These are phyloP conservation scores for Diaporthe velutina DNA, from an alignment of 2,329 filamentous ascomycete genomes.

Conservation along the genomic window DNA sequence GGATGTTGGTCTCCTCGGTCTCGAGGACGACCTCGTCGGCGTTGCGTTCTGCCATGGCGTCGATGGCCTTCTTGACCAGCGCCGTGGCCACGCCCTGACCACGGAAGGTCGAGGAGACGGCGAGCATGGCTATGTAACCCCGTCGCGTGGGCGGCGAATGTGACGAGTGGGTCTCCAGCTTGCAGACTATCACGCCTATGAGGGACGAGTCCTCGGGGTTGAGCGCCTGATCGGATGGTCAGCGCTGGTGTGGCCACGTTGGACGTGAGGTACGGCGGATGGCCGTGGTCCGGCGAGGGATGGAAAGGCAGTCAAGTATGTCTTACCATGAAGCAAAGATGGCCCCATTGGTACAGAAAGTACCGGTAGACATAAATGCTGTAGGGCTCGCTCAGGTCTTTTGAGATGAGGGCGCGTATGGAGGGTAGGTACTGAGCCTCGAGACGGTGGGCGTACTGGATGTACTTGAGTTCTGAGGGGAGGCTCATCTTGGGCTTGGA, in stretches of 20 bases:
- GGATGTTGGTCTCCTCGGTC: conserved; percentile 92
- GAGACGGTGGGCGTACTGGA: conserved; percentile 72
- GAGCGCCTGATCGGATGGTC: conserved; percentile 60
- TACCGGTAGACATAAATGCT: conserved; percentile 99
- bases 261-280: conserved; percentile 31
- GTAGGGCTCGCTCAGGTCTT: conserved; percentile 96
- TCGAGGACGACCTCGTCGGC: conserved; percentile 97
- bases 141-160: conserved; percentile 81
- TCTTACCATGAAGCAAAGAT: conserved; percentile 92
- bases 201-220: conserved; percentile 73
- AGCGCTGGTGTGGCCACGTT: not conserved
- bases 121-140: conserved; percentile 98
- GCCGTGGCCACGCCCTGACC: conserved; percentile 90
- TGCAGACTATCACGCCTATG: conserved; percentile 93
- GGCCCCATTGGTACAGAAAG: conserved; percentile 97
- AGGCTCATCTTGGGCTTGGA: conserved; percentile 44
- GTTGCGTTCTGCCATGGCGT: conserved; percentile 85
- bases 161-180: conserved; percentile 89
- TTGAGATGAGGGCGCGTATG: conserved; percentile 93
- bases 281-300: conserved; percentile 2
- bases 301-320: not conserved
- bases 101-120: conserved; percentile 84
- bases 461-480: conserved; percentile 66
- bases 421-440: conserved; percentile 80
- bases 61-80: conserved; percentile 90